Evolutionary conservation across 2,329 filamentous ascomycete species (phyloP).

Genomic region (Aspergillus intermedius): DNA sequence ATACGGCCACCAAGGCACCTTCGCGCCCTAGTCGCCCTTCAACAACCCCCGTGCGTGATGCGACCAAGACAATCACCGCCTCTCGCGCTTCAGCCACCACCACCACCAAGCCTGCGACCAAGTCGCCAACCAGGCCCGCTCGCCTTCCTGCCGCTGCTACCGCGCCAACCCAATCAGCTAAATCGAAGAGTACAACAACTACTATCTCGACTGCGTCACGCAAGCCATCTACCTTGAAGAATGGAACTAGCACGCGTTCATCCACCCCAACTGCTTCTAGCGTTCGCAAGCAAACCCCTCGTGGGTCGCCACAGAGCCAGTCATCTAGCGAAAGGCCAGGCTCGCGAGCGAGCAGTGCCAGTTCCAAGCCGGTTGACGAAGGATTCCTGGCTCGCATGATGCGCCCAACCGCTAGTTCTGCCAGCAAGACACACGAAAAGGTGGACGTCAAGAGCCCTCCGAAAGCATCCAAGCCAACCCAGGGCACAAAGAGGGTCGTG

Average conservation of each 20-base stretch:
- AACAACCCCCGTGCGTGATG: slow-evolving; percentile 14
- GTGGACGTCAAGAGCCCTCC: slow-evolving; percentile 37
- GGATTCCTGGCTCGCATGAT: slow-evolving; percentile 47
- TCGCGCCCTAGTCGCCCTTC: slow-evolving; percentile 22
- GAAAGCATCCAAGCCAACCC: slow-evolving; percentile 14
- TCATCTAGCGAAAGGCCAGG: slow-evolving; percentile 30
- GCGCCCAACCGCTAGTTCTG: slow-evolving; percentile 46
- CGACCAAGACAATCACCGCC: slow-evolving; percentile 21
- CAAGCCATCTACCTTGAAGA: slow-evolving; percentile 32
- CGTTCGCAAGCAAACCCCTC: slow-evolving; percentile 26
- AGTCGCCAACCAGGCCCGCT: slow-evolving; percentile 35
- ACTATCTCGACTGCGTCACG: slow-evolving; percentile 22
- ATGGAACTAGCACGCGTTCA: slow-evolving; percentile 17
- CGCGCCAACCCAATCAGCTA: slow-evolving; percentile 35
- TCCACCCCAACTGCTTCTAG: slow-evolving; percentile 17
- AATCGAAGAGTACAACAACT: slow-evolving; percentile 16
- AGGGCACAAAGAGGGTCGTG: slow-evolving; percentile 16
- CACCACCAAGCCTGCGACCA: slow-evolving; percentile 26
- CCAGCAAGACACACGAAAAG: slow-evolving; percentile 44
- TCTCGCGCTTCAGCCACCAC: slow-evolving; percentile 23
- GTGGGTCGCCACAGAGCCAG: slow-evolving; percentile 24
- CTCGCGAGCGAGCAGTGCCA: slow-evolving; percentile 35
- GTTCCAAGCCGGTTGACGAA: slow-evolving; percentile 36
- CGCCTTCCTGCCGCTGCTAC: slow-evolving; percentile 37
- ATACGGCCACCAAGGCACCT: slow-evolving; percentile 21